Percentiles rank a stretch among this genome's conserved stretches.
phyloP scores from a whole-genome alignment of 176 grass and related monocot genomes.

The Echinochloa phyllopogon region DNA sequence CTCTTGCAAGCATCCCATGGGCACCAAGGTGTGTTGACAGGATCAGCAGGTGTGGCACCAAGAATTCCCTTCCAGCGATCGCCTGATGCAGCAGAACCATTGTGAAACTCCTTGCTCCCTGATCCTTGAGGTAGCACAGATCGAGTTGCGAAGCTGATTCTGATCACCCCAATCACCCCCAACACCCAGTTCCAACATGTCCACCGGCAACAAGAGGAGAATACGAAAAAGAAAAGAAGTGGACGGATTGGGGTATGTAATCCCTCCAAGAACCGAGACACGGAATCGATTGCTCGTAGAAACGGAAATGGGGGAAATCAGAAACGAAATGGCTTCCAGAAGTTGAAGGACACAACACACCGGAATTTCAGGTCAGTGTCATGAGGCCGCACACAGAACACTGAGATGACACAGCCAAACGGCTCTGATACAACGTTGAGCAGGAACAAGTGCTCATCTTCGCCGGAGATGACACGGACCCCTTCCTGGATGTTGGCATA shows the following conservation, averaged over 20 bases:
- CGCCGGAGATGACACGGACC: neutral
- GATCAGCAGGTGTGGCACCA: slow-evolving; percentile 34
- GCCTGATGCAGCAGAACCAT: neutral
- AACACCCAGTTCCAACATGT: neutral
- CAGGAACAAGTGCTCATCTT: neutral
- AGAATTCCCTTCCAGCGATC: slow-evolving; percentile 36
- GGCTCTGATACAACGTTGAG: neutral
- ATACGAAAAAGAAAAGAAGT: neutral
- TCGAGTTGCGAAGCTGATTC: neutral
- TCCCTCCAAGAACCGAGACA: neutral
- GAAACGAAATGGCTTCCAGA: neutral
- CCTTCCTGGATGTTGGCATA: neutral
- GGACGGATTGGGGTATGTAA: neutral
- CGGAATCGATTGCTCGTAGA: too few species aligned
- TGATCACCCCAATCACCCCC: slow-evolving; percentile 24
- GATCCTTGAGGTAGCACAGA: neutral
- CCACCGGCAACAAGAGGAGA: neutral
- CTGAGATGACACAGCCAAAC: slow-evolving; percentile 12
- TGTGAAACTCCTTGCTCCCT: neutral
- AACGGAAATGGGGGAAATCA: neutral
- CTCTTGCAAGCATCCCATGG: neutral
- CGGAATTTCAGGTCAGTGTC: neutral
- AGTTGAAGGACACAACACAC: neutral
- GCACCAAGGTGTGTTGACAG: neutral
- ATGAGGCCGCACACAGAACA: slow-evolving; percentile 9